Evolutionary conservation across 2,329 filamentous ascomycete genomes (phyloP).

Genomic region (Leptosphaerulina australis): DNA sequence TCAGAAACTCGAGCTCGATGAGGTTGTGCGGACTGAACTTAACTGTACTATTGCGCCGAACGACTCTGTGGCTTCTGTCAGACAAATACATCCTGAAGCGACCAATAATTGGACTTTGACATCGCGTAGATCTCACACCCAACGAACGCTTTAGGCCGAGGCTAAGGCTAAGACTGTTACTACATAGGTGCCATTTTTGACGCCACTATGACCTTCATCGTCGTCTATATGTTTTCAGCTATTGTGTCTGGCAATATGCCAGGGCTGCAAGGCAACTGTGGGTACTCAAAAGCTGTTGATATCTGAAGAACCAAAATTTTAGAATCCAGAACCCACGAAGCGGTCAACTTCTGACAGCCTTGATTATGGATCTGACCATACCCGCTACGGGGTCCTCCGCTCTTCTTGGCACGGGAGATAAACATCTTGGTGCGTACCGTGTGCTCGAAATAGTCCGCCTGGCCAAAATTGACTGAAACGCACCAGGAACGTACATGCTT

Average conservation of each 20-base stretch:
- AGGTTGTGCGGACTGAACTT: background rate
- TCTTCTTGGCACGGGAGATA: slow-evolving; percentile 10
- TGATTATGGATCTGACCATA: slow-evolving; percentile 4
- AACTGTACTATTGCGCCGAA: slow-evolving; percentile 1
- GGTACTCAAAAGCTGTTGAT: slow-evolving; percentile 3
- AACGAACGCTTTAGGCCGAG: slow-evolving; percentile 5
- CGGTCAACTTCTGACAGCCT: slow-evolving; percentile 8
- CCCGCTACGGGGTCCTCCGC: slow-evolving; percentile 14
- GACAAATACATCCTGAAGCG: slow-evolving; percentile 12
- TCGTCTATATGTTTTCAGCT: background rate
- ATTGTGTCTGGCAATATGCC: background rate
- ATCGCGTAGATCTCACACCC: slow-evolving; percentile 9
- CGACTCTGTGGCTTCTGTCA: slow-evolving; percentile 4
- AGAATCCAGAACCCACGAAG: slow-evolving; percentile 15
- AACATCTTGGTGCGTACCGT: background rate
- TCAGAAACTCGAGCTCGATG: background rate
- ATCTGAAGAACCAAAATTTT: background rate
- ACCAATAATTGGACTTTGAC: slow-evolving; percentile 1
- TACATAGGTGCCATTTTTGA: background rate
- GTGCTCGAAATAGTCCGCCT: slow-evolving; percentile 8
- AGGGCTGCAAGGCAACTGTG: background rate
- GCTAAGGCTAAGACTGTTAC: slow-evolving; percentile 6
- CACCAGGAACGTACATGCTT: slow-evolving; percentile 10
- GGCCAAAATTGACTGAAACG: slow-evolving; percentile 16
- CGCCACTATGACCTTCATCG: background rate